phyloP scores from a whole-genome alignment of 345 rosid genomes.

The Acer campestre region DNA sequence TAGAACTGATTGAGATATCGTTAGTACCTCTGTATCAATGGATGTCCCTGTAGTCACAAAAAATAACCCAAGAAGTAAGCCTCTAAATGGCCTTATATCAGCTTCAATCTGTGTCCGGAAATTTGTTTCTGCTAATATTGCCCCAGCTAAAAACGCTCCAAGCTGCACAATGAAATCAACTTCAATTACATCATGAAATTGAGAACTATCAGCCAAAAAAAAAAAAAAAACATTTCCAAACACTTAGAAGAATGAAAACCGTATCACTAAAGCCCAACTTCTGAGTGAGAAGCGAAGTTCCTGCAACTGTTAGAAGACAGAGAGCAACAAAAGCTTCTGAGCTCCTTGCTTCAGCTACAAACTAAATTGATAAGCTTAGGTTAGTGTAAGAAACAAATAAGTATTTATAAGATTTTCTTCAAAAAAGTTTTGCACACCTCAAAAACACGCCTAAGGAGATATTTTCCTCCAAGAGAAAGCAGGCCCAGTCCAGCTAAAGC shows the following conservation, averaged over 20 bases:
- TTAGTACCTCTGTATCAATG: constrained; percentile 81
- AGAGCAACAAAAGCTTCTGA: constrained; percentile 97
- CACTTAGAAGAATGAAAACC: constrained; percentile 41
- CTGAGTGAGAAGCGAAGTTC: constrained; percentile 92
- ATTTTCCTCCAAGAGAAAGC: constrained; percentile 93
- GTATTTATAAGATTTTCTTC: background rate
- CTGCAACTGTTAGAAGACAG: constrained; percentile 89
- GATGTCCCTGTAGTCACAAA: constrained; percentile 97
- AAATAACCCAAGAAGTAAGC: constrained; percentile 92
- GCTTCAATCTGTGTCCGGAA: constrained; percentile 97
- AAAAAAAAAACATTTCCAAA: constrained; percentile 4
- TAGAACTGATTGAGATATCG: background rate
- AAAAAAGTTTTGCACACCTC: constrained; percentile 49
- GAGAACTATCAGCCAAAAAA: constrained; percentile 7
- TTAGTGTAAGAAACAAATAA: constrained; percentile 30
- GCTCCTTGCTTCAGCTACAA: constrained; percentile 96
- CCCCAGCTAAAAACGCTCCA: constrained; percentile 98
- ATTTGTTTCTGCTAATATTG: constrained; percentile 93
- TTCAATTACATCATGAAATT: constrained; percentile 15
- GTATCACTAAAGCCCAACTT: constrained; percentile 96
- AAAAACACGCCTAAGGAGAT: constrained; percentile 72
- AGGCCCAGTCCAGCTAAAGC: constrained; percentile 86
- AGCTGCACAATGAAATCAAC: constrained; percentile 53
- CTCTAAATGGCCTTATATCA: constrained; percentile 97
- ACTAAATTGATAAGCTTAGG: constrained; percentile 47